Conservation (phyloP, 2,329 filamentous ascomycete species). For the Parasarocladium wereldwijsianum region DNA sequence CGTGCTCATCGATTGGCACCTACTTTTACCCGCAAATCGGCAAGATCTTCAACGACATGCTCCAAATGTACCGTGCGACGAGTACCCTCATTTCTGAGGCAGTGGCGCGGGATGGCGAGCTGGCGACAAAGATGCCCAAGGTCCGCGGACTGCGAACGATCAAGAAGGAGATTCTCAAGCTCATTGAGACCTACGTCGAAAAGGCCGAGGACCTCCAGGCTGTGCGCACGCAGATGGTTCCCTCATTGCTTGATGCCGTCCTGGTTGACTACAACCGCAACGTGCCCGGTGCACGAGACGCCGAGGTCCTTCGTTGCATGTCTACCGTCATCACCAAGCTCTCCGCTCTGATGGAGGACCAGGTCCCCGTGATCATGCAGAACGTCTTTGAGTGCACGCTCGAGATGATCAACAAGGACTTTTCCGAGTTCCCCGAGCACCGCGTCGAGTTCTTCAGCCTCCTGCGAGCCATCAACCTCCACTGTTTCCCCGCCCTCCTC, state of each 20-base stretch:
- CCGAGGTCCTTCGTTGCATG: slow-evolving; percentile 94
- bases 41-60: slow-evolving; percentile 94
- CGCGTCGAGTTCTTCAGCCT: slow-evolving; percentile 99
- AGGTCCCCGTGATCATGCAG: slow-evolving; percentile 94
- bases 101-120: slow-evolving; percentile 68
- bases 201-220: slow-evolving; percentile 94
- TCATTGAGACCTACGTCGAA: slow-evolving; percentile 95
- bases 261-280: slow-evolving; percentile 95
- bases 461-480: slow-evolving; percentile 85
- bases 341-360: slow-evolving; percentile 92
- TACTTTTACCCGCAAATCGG: slow-evolving; percentile 99
- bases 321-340: slow-evolving; percentile 94
- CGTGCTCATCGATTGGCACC: slow-evolving; percentile 85
- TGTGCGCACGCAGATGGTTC: slow-evolving; percentile 86
- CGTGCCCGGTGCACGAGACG: slow-evolving; percentile 86
- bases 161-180: slow-evolving; percentile 98
- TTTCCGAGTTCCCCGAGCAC: slow-evolving; percentile 96
- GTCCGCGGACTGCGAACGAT: slow-evolving; percentile 91
- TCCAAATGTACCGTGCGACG: slow-evolving; percentile 98
- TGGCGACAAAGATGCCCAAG: slow-evolving; percentile 95
- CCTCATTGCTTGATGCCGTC: slow-evolving; percentile 86
- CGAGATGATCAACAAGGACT: slow-evolving; percentile 99
- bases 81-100: slow-evolving; percentile 91
- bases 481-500: slow-evolving; percentile 90
- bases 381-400: slow-evolving; percentile 97